These are phyloP conservation scores for Starmerella etchellsii DNA, from an alignment of 805 yeast species.

Conservation along the genomic window DNA sequence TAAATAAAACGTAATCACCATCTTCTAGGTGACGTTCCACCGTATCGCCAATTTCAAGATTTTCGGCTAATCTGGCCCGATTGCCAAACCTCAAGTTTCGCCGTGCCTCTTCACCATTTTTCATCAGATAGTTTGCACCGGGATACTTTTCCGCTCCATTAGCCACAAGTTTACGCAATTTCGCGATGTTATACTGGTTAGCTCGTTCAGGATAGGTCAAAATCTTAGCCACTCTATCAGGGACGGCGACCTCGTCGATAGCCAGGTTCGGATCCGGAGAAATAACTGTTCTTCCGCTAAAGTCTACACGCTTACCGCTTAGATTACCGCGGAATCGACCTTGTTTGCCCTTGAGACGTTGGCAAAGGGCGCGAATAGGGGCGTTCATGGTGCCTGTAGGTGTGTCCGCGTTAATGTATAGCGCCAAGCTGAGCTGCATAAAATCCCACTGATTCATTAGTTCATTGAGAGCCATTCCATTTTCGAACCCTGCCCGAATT, in stretches of 20 bases:
- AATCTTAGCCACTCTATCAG: constrained; percentile 90
- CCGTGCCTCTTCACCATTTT: constrained; percentile 58
- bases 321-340: constrained; percentile 97
- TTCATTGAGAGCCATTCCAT: constrained; percentile 83
- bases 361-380: constrained; percentile 92
- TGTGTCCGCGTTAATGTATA: constrained; percentile 93
- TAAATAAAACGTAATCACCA: constrained; percentile 89
- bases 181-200: constrained; percentile 70
- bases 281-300: constrained; percentile 94
- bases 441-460: constrained; percentile 99
- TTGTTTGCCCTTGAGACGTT: constrained; percentile 93
- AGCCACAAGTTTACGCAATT: constrained; percentile 56
- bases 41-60: constrained; percentile 73
- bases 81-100: constrained; percentile 85
- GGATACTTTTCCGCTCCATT: constrained; percentile 88
- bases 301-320: constrained; percentile 97
- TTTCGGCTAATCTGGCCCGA: constrained; percentile 58
- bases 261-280: constrained; percentile 95
- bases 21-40: constrained; percentile 96
- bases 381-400: constrained; percentile 50
- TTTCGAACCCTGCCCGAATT: constrained; percentile 87
- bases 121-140: constrained; percentile 86
- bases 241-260: constrained; percentile 97
- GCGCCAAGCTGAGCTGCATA: constrained; percentile 85
- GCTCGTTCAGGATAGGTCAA: constrained; percentile 93